These are phyloP conservation scores for Nigrograna mackinnonii DNA, from an alignment of 2,329 filamentous ascomycete genomes.

Conservation along the genomic window DNA sequence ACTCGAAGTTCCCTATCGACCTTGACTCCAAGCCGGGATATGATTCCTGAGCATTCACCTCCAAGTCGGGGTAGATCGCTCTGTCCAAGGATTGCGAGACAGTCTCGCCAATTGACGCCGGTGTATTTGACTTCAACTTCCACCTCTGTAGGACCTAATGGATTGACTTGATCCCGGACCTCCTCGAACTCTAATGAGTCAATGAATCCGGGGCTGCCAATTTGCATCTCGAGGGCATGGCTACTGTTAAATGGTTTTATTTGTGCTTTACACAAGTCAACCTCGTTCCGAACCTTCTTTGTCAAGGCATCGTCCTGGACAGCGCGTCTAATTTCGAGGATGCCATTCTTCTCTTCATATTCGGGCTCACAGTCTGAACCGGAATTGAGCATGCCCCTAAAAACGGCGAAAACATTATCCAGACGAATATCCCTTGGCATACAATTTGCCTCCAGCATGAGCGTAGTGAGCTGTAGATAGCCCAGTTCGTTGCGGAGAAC, in stretches of 20 bases:
- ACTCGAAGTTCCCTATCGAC: not conserved
- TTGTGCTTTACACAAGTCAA: too few species aligned
- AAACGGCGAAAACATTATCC: too few species aligned
- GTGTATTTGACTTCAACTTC: not conserved
- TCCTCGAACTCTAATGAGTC: not conserved
- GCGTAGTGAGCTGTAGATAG: not conserved
- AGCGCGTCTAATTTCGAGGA: not conserved
- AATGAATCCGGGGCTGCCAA: not conserved
- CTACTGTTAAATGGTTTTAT: too few species aligned
- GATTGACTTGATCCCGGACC: not conserved
- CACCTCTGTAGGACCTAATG: not conserved
- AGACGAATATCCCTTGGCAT: too few species aligned
- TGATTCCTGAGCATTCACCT: not conserved
- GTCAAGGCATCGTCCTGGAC: too few species aligned
- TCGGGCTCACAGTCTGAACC: too few species aligned
- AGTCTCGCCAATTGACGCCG: not conserved
- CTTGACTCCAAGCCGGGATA: not conserved
- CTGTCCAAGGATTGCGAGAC: not conserved
- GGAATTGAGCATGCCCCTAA: too few species aligned
- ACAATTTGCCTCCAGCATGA: not conserved
- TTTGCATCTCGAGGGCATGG: too few species aligned
- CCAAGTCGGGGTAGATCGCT: not conserved
- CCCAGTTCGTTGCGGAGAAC: not conserved
- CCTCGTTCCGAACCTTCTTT: too few species aligned
- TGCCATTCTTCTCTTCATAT: not conserved